A percentile compares a stretch with the other conserved stretches of the same genome.
phyloP scores from a whole-genome alignment of 805 yeast genomes.

The Candida taoyuanica region DNA sequence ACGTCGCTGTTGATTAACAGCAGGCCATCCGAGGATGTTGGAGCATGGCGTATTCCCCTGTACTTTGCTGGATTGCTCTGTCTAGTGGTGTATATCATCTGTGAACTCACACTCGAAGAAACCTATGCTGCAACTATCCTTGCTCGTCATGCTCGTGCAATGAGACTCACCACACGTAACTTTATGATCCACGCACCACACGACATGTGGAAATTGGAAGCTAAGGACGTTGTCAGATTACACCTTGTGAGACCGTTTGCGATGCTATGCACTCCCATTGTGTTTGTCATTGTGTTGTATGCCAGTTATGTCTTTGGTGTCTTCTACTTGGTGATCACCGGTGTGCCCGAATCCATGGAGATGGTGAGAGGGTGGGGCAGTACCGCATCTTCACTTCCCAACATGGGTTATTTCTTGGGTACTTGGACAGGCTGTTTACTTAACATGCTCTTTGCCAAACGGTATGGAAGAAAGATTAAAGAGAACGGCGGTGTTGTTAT shows the following conservation, averaged over 20 bases:
- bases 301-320: constrained; percentile 47
- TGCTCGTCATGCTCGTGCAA: constrained; percentile 9
- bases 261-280: constrained; percentile 27
- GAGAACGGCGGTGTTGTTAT: constrained; percentile 43
- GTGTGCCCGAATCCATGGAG: constrained; percentile 36
- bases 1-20: constrained; percentile 42
- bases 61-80: constrained; percentile 46
- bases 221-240: constrained; percentile 12
- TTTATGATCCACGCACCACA: constrained; percentile 16
- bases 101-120: constrained; percentile 32
- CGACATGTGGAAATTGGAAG: constrained; percentile 17
- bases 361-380: constrained; percentile 30
- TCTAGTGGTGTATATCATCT: constrained; percentile 29
- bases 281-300: constrained; percentile 39
- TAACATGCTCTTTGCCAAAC: constrained; percentile 29
- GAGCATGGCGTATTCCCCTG: constrained; percentile 54
- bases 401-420: constrained; percentile 36
- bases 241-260: constrained; percentile 19
- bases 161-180: constrained; percentile 10
- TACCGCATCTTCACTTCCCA: constrained; percentile 31
- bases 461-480: constrained; percentile 33
- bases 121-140: constrained; percentile 16
- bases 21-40: constrained; percentile 30
- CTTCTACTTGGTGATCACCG: constrained; percentile 41
- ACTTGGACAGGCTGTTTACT: constrained; percentile 30